phyloP scores from a whole-genome alignment of 441 rosid genomes.

The Melastoma candidum region DNA sequence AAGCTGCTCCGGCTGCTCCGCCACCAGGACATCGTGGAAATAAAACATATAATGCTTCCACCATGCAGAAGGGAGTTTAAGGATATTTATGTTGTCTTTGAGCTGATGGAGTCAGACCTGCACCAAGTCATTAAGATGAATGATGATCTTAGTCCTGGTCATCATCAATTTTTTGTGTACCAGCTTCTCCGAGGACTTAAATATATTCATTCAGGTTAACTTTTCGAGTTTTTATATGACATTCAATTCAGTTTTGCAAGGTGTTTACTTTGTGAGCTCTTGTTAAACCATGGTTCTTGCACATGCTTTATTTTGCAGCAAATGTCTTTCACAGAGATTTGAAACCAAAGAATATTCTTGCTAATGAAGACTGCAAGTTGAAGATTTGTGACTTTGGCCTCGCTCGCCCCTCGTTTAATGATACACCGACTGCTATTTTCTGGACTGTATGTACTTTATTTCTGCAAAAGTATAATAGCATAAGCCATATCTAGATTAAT shows the following conservation, averaged over 20 bases:
- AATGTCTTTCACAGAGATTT: slow-evolving; percentile 9
- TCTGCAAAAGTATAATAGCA: too few species aligned
- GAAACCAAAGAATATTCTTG: slow-evolving; percentile 10
- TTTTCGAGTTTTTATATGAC: too few species aligned
- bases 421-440: slow-evolving; percentile 10
- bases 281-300: neutral
- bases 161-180: slow-evolving; percentile 9
- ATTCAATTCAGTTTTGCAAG: neutral
- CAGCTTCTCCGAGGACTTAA: slow-evolving; percentile 8
- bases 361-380: slow-evolving; percentile 1
- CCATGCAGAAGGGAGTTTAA: slow-evolving; percentile 9
- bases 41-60: slow-evolving; percentile 10
- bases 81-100: slow-evolving; percentile 4
- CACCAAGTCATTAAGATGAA: slow-evolving; percentile 7
- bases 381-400: slow-evolving; percentile 11
- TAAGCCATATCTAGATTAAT: neutral
- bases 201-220: slow-evolving; percentile 5
- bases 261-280: neutral
- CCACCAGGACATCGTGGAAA: slow-evolving; percentile 8
- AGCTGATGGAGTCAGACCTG: slow-evolving; percentile 1
- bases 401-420: slow-evolving; percentile 9
- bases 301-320: slow-evolving; percentile 7
- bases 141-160: slow-evolving; percentile 10
- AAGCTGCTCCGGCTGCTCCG: slow-evolving; percentile 11
- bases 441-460: slow-evolving; percentile 9